Evolutionary conservation across 2,329 filamentous ascomycete genomes (phyloP), one percentile per base, ranked within the genome.

Genomic region (Cryphonectria radicalis): DNA sequence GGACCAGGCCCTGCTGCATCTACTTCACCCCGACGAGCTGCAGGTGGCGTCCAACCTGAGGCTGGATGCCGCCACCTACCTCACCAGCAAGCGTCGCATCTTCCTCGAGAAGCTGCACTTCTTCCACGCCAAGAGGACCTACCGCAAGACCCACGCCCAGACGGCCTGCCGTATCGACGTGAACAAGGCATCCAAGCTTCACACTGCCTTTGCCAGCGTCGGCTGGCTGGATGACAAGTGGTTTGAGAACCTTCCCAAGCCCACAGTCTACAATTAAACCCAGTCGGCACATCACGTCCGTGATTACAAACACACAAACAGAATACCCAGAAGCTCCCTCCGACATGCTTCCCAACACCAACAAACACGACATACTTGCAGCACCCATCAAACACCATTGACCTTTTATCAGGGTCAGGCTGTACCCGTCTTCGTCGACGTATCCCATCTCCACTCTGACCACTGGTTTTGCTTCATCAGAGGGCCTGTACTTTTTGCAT

Each of bases 121-220:
- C 72, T 88, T 90, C 2, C 83, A 84, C 70, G 90, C 89, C 50
- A 88, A 88, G 7, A 62, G 62, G 42, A 11, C 14, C 25, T 98
- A 97, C 80, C 91, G 93, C 80, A 97, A 97, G 87, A 98, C 95
- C 1, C 93, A 97, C 79, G 94, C 94, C 6, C 95, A 98, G 81
- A 93, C 97, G 80, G 94, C 93, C n/a, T 97, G 94, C 87, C 97
- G 97, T 84, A 97, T 98, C 74, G 95, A 98, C 77, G 95, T 98
- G 80, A 98, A 98, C 85, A 98, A 98, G 85, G 94, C 95, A 3
- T 97, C 93, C 75, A 95, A 95, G 81, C 86, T 98, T 63, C 97
- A 94, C 93, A 91, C 90, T 53, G 94, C 94, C 7, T 98, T 93
- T 78, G 93, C 97, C 66, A 91, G 90, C 76, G 93, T 96, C 53